These are phyloP conservation scores for Cyphellophora europaea DNA, from an alignment of 2,329 filamentous ascomycete species.

Conservation along the genomic window DNA sequence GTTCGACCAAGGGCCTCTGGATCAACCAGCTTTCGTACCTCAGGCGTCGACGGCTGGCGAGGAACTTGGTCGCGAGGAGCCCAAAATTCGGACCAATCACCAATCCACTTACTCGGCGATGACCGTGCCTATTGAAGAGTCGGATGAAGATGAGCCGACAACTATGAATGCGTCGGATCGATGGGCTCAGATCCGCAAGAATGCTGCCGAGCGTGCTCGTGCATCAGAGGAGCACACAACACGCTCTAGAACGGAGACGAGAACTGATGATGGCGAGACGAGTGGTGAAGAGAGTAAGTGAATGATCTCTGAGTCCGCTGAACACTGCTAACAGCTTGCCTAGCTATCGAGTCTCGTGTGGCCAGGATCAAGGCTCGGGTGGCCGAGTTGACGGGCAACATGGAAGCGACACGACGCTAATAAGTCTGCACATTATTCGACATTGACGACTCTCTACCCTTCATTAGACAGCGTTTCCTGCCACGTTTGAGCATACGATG, in stretches of 20 bases:
- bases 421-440: neutral
- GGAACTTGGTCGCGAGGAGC: neutral
- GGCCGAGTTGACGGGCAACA: conserved; percentile 81
- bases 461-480: neutral
- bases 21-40: conserved; percentile 77
- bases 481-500: neutral
- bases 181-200: conserved; percentile 94
- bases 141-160: conserved; percentile 12
- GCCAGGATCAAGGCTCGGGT: conserved; percentile 97
- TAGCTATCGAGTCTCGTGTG: conserved; percentile 93
- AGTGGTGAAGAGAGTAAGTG: conserved; percentile 87
- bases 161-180: conserved; percentile 45
- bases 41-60: conserved; percentile 30
- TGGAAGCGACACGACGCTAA: conserved; percentile 44
- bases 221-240: conserved; percentile 53
- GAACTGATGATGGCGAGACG: conserved; percentile 73
- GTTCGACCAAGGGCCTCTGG: conserved; percentile 87
- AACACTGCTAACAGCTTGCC: conserved; percentile 20
- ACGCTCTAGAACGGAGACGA: conserved; percentile 45
- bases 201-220: conserved; percentile 69
- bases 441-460: neutral
- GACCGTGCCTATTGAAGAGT: conserved; percentile 7
- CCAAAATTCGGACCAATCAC: conserved; percentile 16
- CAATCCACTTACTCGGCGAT: conserved; percentile 8
- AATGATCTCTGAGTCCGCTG: neutral